Percentiles rank a stretch among this genome's conserved stretches.
Evolutionary conservation across 106 monocot species (phyloP).

Genomic region (Ottelia alismoides): DNA sequence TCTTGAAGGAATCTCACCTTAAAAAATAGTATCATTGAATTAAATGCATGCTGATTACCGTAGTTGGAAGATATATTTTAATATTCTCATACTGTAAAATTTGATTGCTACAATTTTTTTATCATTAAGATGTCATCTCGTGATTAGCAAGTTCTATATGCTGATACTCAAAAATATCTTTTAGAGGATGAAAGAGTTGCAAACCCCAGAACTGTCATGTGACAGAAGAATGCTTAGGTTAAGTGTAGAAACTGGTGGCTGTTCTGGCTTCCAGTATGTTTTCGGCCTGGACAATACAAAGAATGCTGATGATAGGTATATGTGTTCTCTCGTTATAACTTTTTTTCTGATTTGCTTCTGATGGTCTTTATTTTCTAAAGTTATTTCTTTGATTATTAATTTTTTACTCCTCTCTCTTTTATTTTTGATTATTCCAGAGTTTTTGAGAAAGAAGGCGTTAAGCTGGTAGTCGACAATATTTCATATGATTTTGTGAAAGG

Average conservation of each 20-base stretch:
- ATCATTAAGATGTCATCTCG: background rate
- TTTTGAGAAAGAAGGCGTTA: slow-evolving; percentile 72
- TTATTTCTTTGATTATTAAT: background rate
- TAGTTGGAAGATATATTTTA: too few relatives aligned
- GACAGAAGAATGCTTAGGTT: slow-evolving; percentile 64
- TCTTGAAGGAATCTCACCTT: too few relatives aligned
- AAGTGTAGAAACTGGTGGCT: slow-evolving; percentile 73
- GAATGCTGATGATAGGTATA: slow-evolving; percentile 67
- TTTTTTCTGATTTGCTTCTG: background rate
- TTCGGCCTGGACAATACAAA: slow-evolving; percentile 51
- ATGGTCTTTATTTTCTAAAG: too few relatives aligned
- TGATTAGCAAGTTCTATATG: too few relatives aligned
- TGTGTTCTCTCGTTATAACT: too few relatives aligned
- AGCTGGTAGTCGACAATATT: slow-evolving; percentile 56
- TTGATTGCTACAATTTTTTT: background rate
- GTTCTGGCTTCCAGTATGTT: slow-evolving; percentile 82
- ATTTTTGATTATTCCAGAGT: slow-evolving; percentile 22
- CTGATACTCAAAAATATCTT: slow-evolving; percentile 9
- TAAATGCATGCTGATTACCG: too few relatives aligned
- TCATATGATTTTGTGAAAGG: slow-evolving; percentile 89
- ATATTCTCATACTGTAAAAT: too few relatives aligned
- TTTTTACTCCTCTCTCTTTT: background rate
- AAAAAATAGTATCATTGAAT: too few relatives aligned
- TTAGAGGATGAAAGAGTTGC: slow-evolving; percentile 68
- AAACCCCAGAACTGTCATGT: slow-evolving; percentile 25